Conservation (phyloP, 192 early-diverging fungal genomes). For the Phycomyces nitens region DNA sequence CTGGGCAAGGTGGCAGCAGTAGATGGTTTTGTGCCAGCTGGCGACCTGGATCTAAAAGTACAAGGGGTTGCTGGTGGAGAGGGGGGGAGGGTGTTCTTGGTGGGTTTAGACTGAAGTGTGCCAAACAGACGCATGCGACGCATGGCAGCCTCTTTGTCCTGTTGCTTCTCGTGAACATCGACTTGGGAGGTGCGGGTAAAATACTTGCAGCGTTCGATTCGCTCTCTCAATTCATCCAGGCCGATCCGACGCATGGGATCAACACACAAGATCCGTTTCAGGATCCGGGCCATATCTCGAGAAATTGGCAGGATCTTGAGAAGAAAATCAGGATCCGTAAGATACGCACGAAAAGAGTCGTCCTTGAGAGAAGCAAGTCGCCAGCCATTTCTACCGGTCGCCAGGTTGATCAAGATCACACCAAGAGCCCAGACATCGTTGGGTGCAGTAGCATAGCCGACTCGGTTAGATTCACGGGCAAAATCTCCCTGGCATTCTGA, state of each 20-base stretch:
- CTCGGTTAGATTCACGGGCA: constrained; percentile 22
- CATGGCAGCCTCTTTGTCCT: constrained; percentile 2
- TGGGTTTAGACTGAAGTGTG: neutral
- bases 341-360: constrained; percentile 72
- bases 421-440: constrained; percentile 91
- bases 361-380: constrained; percentile 66
- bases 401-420: constrained; percentile 84
- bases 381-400: constrained; percentile 83
- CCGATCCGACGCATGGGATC: constrained; percentile 58
- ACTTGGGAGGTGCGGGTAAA: constrained; percentile 43
- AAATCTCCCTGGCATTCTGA: constrained; percentile 64
- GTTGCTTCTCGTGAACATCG: constrained; percentile 12
- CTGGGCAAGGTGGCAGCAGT: neutral
- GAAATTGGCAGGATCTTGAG: constrained; percentile 66
- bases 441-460: constrained; percentile 59
- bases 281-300: constrained; percentile 60
- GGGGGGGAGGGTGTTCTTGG: neutral
- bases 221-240: constrained; percentile 35
- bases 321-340: constrained; percentile 58
- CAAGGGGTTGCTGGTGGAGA: constrained; percentile 10
- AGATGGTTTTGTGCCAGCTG: neutral
- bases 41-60: neutral
- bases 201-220: constrained; percentile 39
- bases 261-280: constrained; percentile 70
- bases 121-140: constrained; percentile 3